A percentile compares a stretch with the other conserved stretches of the same genome.
These are phyloP conservation scores for Apophysomyces variabilis DNA, from an alignment of 371 early-diverging fungal genomes.

Conservation along the genomic window DNA sequence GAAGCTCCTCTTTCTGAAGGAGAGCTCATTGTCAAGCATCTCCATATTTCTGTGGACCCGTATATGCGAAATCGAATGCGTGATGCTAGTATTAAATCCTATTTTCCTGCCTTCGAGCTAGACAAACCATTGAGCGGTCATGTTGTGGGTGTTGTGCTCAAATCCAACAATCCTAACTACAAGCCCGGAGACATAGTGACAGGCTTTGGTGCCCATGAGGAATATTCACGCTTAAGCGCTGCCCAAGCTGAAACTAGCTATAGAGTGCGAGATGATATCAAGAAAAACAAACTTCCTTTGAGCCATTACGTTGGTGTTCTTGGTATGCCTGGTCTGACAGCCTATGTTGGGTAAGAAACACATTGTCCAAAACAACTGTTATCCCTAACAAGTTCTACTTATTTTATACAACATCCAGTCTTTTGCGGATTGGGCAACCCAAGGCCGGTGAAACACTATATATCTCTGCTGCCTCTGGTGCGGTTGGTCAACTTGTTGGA, in stretches of 20 bases:
- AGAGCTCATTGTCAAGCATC: conserved; percentile 54
- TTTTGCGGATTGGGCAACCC: too few species aligned
- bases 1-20: conserved; percentile 53
- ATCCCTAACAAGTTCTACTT: too few species aligned
- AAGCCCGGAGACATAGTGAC: conserved; percentile 60
- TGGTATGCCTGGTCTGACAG: conserved; percentile 59
- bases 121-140: conserved; percentile 59
- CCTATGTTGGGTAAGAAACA: conserved; percentile 39
- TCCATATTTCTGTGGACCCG: conserved; percentile 43
- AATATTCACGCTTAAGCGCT: conserved; percentile 41
- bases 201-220: conserved; percentile 48
- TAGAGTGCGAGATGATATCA: conserved; percentile 38
- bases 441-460: too few species aligned
- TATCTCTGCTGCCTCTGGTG: too few species aligned
- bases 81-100: conserved; percentile 43
- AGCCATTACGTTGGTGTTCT: conserved; percentile 56
- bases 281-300: conserved; percentile 41
- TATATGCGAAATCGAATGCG: conserved; percentile 72
- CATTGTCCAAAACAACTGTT: too few species aligned
- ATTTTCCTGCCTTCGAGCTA: conserved; percentile 55
- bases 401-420: too few species aligned
- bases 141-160: conserved; percentile 61
- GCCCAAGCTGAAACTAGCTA: conserved; percentile 25
- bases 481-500: too few species aligned
- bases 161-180: conserved; percentile 54